Evolutionary conservation across 2,329 filamentous ascomycete species (phyloP).

Genomic region (Aspergillus costaricaensis): DNA sequence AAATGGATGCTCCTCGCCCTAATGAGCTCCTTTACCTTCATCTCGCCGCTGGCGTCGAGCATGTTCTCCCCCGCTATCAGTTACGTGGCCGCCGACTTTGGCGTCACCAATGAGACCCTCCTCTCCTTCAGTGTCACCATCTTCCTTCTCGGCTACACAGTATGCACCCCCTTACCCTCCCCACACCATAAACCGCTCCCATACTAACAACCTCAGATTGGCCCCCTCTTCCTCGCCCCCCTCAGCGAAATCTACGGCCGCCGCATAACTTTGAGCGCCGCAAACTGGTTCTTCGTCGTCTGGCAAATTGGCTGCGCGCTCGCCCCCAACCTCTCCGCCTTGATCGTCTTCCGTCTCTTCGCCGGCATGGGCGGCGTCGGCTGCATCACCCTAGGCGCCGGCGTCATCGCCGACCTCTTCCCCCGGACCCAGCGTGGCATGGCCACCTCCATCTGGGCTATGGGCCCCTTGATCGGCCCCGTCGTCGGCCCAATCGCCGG

Average conservation of each 20-base stretch:
- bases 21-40: constrained; percentile 32
- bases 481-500: constrained; percentile 40
- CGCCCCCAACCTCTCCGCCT: constrained; percentile 57
- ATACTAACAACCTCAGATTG: constrained; percentile 39
- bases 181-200: background rate
- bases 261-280: constrained; percentile 60
- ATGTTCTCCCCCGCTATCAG: constrained; percentile 34
- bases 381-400: constrained; percentile 46
- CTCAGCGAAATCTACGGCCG: constrained; percentile 66
- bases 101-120: constrained; percentile 25
- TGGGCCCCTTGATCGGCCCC: constrained; percentile 40
- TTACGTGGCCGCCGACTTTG: constrained; percentile 27
- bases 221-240: constrained; percentile 66
- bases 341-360: constrained; percentile 67
- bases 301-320: constrained; percentile 65
- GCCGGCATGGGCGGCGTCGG: constrained; percentile 48
- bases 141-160: constrained; percentile 33
- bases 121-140: constrained; percentile 35
- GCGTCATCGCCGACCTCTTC: constrained; percentile 51
- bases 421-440: constrained; percentile 43
- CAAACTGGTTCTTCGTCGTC: constrained; percentile 58
- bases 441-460: constrained; percentile 46
- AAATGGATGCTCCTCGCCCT: constrained; percentile 32
- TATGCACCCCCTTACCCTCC: constrained; percentile 13
- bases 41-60: constrained; percentile 37